These are phyloP conservation scores for Ophiostoma montium DNA, from an alignment of 2,329 filamentous ascomycete genomes.

Conservation along the genomic window DNA sequence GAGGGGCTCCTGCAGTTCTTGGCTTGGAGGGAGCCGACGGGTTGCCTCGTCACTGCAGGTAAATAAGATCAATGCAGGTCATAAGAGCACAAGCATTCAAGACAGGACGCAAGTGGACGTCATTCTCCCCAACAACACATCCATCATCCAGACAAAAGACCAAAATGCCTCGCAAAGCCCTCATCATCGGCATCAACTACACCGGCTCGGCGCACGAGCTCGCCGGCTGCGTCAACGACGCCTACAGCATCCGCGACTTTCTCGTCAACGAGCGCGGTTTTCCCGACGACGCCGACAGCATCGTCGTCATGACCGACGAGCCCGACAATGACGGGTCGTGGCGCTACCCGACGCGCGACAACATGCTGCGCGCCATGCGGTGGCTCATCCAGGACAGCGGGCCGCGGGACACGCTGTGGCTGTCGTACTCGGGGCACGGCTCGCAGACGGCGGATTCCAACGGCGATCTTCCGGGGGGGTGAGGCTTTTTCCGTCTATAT, in stretches of 20 bases:
- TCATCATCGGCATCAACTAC: constrained; percentile 43
- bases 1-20: too few species aligned
- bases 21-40: too few species aligned
- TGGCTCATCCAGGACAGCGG: constrained; percentile 38
- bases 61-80: too few species aligned
- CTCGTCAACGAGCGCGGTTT: constrained; percentile 24
- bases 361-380: constrained; percentile 35
- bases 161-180: constrained; percentile 15
- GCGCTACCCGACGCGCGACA: constrained; percentile 21
- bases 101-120: too few species aligned
- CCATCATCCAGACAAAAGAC: too few species aligned
- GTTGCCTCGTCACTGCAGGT: too few species aligned
- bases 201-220: constrained; percentile 41
- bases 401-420: constrained; percentile 36
- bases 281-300: constrained; percentile 19
- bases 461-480: constrained; percentile 18
- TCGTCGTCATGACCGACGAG: constrained; percentile 24
- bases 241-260: constrained; percentile 23
- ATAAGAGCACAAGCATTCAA: too few species aligned
- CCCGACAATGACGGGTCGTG: constrained; percentile 20
- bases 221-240: constrained; percentile 36
- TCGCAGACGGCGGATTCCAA: constrained; percentile 34
- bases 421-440: constrained; percentile 47
- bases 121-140: too few species aligned
- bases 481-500: neutral